Conservation (phyloP, 495 filamentous ascomycete genomes). For the Letharia lupina region DNA sequence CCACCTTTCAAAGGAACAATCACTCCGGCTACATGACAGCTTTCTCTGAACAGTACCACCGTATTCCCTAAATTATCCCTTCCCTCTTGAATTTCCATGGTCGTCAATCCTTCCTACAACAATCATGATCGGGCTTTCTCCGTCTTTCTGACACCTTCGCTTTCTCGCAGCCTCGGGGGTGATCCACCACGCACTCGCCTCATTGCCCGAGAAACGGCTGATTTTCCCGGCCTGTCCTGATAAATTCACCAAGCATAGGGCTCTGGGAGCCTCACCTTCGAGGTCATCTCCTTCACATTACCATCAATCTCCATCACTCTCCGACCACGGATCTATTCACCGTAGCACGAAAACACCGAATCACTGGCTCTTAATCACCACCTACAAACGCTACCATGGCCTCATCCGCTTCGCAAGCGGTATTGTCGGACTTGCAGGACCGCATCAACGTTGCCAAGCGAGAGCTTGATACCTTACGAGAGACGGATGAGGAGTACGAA, state of each 20-base stretch:
- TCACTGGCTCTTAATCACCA: not conserved
- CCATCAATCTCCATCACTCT: not conserved
- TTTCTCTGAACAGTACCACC: not conserved
- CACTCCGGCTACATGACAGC: not conserved
- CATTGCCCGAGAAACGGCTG: not conserved
- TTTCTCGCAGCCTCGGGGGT: not conserved
- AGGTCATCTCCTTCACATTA: not conserved
- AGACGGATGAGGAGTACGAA: not conserved
- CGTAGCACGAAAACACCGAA: not conserved
- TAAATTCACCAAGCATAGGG: not conserved
- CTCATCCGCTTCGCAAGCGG: conserved; percentile 2
- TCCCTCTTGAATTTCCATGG: not conserved
- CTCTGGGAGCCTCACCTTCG: not conserved
- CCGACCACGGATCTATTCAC: not conserved
- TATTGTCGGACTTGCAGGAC: not conserved
- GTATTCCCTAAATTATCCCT: not conserved
- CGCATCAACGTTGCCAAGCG: conserved; percentile 5
- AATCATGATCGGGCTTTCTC: conserved; percentile 1
- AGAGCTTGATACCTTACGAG: conserved; percentile 5
- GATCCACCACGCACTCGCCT: not conserved
- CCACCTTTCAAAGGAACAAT: not conserved
- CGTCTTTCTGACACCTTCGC: not conserved
- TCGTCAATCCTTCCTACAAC: not conserved
- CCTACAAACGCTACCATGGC: conserved; percentile 2
- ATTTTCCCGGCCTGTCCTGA: not conserved